Conservation (phyloP, 805 yeast genomes). For the Saturnispora diversa region DNA sequence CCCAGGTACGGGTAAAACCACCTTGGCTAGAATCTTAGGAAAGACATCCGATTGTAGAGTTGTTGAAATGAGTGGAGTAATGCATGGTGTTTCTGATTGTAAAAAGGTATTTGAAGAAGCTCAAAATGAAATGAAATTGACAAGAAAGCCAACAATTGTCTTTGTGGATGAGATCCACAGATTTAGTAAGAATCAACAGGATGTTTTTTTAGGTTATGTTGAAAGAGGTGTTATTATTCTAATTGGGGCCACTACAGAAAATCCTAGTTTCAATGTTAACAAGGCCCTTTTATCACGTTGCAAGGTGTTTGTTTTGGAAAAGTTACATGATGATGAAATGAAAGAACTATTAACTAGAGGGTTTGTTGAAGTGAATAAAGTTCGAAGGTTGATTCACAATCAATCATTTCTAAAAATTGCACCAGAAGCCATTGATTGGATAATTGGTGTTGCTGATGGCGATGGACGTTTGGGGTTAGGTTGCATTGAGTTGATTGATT, state of each 20-base stretch:
- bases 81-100: conserved; percentile 58
- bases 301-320: conserved; percentile 62
- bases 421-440: conserved; percentile 52
- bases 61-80: conserved; percentile 81
- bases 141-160: conserved; percentile 53
- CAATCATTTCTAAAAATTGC: conserved; percentile 45
- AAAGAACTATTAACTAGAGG: conserved; percentile 50
- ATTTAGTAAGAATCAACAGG: conserved; percentile 81
- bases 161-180: conserved; percentile 93
- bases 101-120: conserved; percentile 52
- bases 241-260: conserved; percentile 97
- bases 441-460: conserved; percentile 73
- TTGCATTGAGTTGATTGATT: conserved; percentile 63
- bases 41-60: conserved; percentile 46
- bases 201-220: conserved; percentile 70
- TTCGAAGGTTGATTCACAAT: conserved; percentile 45
- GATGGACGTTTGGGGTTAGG: conserved; percentile 84
- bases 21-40: conserved; percentile 55
- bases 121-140: conserved; percentile 35
- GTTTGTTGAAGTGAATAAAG: conserved; percentile 47
- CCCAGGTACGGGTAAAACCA: conserved; percentile 93
- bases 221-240: conserved; percentile 76
- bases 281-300: conserved; percentile 81
- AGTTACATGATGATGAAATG: conserved; percentile 44
- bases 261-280: conserved; percentile 76